phyloP scores from a whole-genome alignment of 768 basidiomycete genomes.

The Termitomyces sp. region DNA sequence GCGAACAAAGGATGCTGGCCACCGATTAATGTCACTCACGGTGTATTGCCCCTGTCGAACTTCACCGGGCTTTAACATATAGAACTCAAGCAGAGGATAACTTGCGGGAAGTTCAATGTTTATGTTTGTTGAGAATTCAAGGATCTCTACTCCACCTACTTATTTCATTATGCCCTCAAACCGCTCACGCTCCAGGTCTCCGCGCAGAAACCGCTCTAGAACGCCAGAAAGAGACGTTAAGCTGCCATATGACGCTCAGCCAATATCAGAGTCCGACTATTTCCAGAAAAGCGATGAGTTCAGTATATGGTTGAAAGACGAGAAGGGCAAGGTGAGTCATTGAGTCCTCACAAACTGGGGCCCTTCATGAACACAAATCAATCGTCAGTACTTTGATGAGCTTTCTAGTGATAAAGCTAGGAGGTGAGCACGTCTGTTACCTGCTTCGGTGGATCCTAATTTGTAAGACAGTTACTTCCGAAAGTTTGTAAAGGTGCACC shows the following conservation, averaged over 20 bases:
- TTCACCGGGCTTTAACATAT: too few species aligned
- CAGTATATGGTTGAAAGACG: constrained; percentile 78
- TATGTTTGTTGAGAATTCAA: not conserved
- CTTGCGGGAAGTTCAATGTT: not conserved
- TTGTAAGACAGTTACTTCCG: constrained; percentile 68
- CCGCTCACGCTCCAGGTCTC: not conserved
- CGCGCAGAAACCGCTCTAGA: constrained; percentile 16
- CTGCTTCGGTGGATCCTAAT: constrained; percentile 23
- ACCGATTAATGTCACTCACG: too few species aligned
- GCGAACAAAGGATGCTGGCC: too few species aligned
- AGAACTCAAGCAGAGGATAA: not conserved
- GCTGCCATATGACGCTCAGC: constrained; percentile 51
- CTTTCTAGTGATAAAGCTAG: constrained; percentile 78
- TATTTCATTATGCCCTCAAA: not conserved
- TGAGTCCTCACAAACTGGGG: constrained; percentile 10
- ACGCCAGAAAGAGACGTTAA: constrained; percentile 29
- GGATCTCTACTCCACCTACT: not conserved
- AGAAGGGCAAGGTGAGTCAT: constrained; percentile 39
- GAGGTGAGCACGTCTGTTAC: constrained; percentile 39
- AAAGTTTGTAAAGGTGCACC: constrained; percentile 78
- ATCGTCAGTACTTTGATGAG: constrained; percentile 80
- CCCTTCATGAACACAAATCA: not conserved
- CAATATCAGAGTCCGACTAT: constrained; percentile 81
- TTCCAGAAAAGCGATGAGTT: constrained; percentile 88
- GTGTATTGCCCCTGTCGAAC: too few species aligned